Percentiles rank a stretch among this genome's conserved stretches.
Evolutionary conservation across 352 stramenopile species (phyloP).

Genomic region (Globisporangium rhizosaccharum): DNA sequence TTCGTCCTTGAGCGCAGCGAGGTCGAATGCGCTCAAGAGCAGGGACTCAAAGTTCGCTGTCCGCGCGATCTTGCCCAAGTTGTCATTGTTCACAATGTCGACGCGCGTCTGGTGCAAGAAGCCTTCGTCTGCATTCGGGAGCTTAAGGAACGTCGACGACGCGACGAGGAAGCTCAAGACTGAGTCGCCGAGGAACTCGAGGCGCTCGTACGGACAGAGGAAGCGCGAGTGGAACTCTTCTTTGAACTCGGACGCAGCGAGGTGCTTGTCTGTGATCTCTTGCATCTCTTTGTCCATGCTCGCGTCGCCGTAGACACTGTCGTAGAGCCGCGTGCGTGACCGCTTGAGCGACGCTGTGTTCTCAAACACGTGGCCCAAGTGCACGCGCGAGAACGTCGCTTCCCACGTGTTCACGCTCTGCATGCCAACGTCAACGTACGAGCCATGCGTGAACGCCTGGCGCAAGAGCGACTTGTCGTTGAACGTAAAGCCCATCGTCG

Average conservation of each 20-base stretch:
- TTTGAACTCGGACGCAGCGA: conserved; percentile 55
- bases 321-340: conserved; percentile 42
- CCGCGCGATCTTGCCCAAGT: conserved; percentile 69
- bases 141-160: conserved; percentile 75
- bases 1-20: conserved; percentile 42
- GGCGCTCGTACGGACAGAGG: conserved; percentile 74
- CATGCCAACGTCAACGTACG: conserved; percentile 81
- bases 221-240: conserved; percentile 75
- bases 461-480: conserved; percentile 72
- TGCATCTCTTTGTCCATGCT: conserved; percentile 40
- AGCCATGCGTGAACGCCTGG: conserved; percentile 81
- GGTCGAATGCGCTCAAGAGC: conserved; percentile 66
- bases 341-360: conserved; percentile 55
- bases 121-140: conserved; percentile 57
- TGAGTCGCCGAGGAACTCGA: conserved; percentile 82
- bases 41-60: conserved; percentile 71
- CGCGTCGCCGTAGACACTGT: conserved; percentile 13
- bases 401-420: conserved; percentile 81
- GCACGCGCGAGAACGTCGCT: conserved; percentile 66
- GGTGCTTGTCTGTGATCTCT: conserved; percentile 48
- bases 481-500: conserved; percentile 53
- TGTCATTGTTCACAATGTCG: conserved; percentile 75
- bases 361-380: conserved; percentile 68
- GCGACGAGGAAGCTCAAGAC: conserved; percentile 82
- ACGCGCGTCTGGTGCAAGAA: conserved; percentile 65